Percentiles rank a stretch among this genome's conserved stretches.
Conservation (phyloP, 371 early-diverging fungal species). For the Amoeboaphelidium protococcarum region DNA sequence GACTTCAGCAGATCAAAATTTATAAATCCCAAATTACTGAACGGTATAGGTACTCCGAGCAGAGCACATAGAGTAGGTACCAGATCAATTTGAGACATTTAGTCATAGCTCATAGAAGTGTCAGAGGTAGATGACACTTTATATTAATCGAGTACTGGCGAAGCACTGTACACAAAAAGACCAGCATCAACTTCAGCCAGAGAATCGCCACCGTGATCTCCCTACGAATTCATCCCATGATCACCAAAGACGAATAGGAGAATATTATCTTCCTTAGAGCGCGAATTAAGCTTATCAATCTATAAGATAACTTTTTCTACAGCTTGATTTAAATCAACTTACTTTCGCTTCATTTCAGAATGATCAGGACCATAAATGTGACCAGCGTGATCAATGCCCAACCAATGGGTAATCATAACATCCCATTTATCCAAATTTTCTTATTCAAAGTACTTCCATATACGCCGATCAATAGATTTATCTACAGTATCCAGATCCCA, state of each 20-base stretch:
- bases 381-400: conserved; percentile 10
- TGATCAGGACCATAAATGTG: conserved; percentile 19
- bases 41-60: not conserved
- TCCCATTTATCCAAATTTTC: not conserved
- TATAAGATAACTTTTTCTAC: too few species aligned
- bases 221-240: conserved; percentile 95
- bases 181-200: conserved; percentile 59
- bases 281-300: conserved; percentile 23
- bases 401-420: conserved; percentile 1
- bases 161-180: conserved; percentile 54
- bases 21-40: not conserved
- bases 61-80: not conserved
- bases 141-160: too few species aligned
- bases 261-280: conserved; percentile 72
- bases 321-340: conserved; percentile 48
- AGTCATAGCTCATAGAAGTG: too few species aligned
- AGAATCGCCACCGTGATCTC: conserved; percentile 94
- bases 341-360: conserved; percentile 49
- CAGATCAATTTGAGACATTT: not conserved
- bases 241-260: conserved; percentile 86
- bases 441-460: conserved; percentile 1
- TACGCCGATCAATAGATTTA: conserved; percentile 33
- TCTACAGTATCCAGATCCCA: conserved; percentile 53
- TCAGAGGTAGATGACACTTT: too few species aligned
- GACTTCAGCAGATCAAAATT: too few species aligned